Base-by-base conservation (phyloP, 139 green algal species). In the Chlamydomonas asymmetrica region DNA sequence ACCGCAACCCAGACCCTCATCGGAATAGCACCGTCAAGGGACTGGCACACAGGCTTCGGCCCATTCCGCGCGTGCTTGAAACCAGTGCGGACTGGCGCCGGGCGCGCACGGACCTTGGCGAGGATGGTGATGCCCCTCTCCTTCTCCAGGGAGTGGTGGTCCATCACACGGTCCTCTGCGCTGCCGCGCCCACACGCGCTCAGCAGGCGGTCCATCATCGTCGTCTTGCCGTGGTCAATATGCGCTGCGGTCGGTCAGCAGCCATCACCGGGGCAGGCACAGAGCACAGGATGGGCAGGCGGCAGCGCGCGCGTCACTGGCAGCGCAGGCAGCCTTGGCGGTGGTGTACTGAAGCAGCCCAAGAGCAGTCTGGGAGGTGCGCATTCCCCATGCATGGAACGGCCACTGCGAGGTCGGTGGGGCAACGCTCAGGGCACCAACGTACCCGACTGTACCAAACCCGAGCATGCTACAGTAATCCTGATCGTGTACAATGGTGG, bases 101-200 rank as follows among this genome's bases (percentile, higher is more conserved):
- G 29, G 29, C 57, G 4, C 31, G 7, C 13, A 10, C 32, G 3
- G 25, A 75, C 69, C 84, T 98, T 98, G 31, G 87, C 88, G 20
- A 88, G 66, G 66, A 98, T 98, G 35, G 93, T 98, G 85, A 98
- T 98, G 40, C 93, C 93, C 2, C 93, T 71, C 80, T 98, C 93
- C 65, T 79, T 74, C 80, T 98, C 93, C 52, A 97, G 84, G n/a
- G 75, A 72, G 49, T 89, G 93, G 79, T 68, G 88, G 87, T 97
- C 93, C 75, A 82, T 82, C 57, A 54, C 75, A 5, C 75, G 57
- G 48, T 82, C 75, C 37, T 82, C 75, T 22, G 3, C 3, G 34
- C n/a, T 40, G 56, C 45, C 60, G 39, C 70, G 50, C 31, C 73
- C 73, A 43, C 49, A 69, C 16, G 75, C 66, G 0, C 39, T 52